These are phyloP conservation scores for Volvox carteri DNA, from an alignment of 163 green algal species.

Conservation along the genomic window DNA sequence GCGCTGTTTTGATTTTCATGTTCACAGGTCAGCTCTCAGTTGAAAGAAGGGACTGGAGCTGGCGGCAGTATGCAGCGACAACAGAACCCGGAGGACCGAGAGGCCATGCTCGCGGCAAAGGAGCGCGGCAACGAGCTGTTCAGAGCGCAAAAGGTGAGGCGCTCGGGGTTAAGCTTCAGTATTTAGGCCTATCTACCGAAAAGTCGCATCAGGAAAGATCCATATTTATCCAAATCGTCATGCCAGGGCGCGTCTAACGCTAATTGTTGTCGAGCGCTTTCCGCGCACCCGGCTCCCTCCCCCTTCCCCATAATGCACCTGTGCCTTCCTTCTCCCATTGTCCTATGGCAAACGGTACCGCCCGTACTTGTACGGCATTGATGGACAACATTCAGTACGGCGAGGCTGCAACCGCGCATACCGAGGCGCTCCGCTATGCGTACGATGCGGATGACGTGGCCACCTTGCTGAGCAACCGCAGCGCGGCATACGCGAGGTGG, in stretches of 20 bases:
- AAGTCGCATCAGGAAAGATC: background rate
- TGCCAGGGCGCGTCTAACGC: background rate
- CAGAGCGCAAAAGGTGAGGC: conserved; percentile 1
- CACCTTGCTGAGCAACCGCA: conserved; percentile 36
- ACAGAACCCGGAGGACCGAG: background rate
- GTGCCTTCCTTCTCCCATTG: background rate
- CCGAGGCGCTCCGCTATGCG: conserved; percentile 28
- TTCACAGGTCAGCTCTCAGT: conserved; percentile 24
- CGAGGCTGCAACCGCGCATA: conserved; percentile 42
- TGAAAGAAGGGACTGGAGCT: background rate
- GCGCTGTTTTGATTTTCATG: background rate
- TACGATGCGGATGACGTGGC: conserved; percentile 19
- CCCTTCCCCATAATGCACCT: background rate
- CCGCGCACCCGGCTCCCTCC: background rate
- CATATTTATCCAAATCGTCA: background rate
- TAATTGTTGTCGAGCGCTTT: background rate
- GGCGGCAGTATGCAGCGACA: background rate
- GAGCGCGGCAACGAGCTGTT: conserved; percentile 41
- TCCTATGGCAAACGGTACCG: too few species aligned
- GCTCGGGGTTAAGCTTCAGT: background rate
- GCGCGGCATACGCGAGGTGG: conserved; percentile 53
- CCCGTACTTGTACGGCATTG: too few species aligned
- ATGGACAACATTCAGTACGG: conserved; percentile 19
- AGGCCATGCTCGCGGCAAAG: background rate
- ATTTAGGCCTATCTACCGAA: background rate